These are phyloP conservation scores for Ceratobasidium sp. DNA, from an alignment of 1,284 basidiomycete species.

Conservation along the genomic window DNA sequence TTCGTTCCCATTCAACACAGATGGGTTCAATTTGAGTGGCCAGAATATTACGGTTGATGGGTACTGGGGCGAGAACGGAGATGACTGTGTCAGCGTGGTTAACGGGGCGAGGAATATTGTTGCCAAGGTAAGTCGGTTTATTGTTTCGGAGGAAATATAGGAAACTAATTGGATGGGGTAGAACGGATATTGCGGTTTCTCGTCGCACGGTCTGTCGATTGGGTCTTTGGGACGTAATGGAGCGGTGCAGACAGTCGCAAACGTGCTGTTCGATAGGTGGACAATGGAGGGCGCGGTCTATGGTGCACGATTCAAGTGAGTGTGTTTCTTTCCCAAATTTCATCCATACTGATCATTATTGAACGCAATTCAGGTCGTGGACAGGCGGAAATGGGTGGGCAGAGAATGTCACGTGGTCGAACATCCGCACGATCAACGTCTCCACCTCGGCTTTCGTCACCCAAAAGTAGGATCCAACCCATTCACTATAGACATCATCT, in stretches of 20 bases:
- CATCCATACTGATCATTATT: background rate
- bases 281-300: slow-evolving; percentile 65
- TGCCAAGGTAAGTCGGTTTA: slow-evolving; percentile 53
- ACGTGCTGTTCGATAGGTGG: slow-evolving; percentile 63
- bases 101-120: slow-evolving; percentile 63
- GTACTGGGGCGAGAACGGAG: slow-evolving; percentile 64
- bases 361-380: slow-evolving; percentile 60
- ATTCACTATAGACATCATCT: background rate
- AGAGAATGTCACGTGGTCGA: slow-evolving; percentile 63
- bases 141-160: background rate
- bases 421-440: slow-evolving; percentile 62
- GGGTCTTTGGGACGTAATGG: slow-evolving; percentile 63
- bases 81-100: slow-evolving; percentile 65
- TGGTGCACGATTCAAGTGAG: slow-evolving; percentile 61
- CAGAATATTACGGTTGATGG: slow-evolving; percentile 64
- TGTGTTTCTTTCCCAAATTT: slow-evolving; percentile 22
- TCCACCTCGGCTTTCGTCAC: slow-evolving; percentile 64
- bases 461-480: slow-evolving; percentile 59
- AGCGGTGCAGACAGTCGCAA: slow-evolving; percentile 58
- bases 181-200: slow-evolving; percentile 64
- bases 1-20: slow-evolving; percentile 62
- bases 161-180: background rate
- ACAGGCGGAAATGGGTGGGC: slow-evolving; percentile 64
- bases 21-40: slow-evolving; percentile 63
- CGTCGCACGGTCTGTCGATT: slow-evolving; percentile 64